Base-by-base conservation (phyloP, 768 basidiomycete species). In the Tricholoma hemisulphureum region DNA sequence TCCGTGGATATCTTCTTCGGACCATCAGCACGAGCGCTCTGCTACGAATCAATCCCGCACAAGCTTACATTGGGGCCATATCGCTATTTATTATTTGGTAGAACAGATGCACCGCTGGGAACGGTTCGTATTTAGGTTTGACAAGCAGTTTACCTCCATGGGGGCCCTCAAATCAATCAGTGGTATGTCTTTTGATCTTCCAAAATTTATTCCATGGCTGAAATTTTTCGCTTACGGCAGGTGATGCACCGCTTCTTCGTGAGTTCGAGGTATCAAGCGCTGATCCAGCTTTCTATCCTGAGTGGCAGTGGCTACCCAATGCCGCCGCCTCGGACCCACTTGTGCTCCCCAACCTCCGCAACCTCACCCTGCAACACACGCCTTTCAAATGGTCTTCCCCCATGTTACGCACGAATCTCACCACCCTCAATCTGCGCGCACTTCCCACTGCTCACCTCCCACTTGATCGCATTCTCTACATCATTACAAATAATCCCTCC, bases 51-150 rank as follows among this genome's bases (percentile, higher is more conserved):
- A 71, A 63, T 70, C 75, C 46, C 70, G 79, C 59, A 75, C 78
- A 16, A 86, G 82, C 60, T 78, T 82, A 59, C 86, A 89, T 55
- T 93, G 90, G 90, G 90, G 89, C 0, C 84, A 90, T 61, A 87
- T 93, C 29, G 87, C 86, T 0, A 83, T 92, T 45, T 91, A 80
- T 68, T 93, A 92, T 67, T 71, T 93, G 20, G 84, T 87, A 2
- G 83, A 89, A 62, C 87, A 91, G 67, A 91, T 91, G 84, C 84
- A 84, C 61, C 81, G 90, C 26, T 93, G 90, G 90, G 80, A 88
- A 66, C 79, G 89, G 21, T 93, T 93, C 63, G 80, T 91, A 10
- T 91, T 93, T 65, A 76, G 86, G 39, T 92, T 89, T 62, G 88
- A 91, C 65, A 87, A 83, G 67, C 86, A 86, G 31, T 91, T 91